A percentile compares a stretch with the other conserved stretches of the same genome.
phyloP scores from a whole-genome alignment of 2,329 filamentous ascomycete species.

The Colletotrichum camelliae region DNA sequence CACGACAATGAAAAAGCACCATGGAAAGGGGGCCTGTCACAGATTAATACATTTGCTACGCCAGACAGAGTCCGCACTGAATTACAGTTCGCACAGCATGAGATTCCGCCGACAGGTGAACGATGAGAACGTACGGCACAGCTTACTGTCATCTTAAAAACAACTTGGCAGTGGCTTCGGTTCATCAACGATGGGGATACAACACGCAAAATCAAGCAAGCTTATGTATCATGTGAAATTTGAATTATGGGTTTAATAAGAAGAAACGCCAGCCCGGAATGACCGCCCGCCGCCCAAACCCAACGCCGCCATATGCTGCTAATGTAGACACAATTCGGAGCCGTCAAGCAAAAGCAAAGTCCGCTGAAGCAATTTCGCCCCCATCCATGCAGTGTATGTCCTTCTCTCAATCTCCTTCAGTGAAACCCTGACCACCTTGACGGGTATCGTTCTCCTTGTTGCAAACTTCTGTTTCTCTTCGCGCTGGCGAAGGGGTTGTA shows the following conservation, averaged over 20 bases:
- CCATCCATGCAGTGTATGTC: not conserved
- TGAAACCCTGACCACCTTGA: slow-evolving; percentile 23
- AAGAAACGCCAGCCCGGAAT: not conserved
- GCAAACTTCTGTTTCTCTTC: slow-evolving; percentile 36
- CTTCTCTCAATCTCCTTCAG: not conserved
- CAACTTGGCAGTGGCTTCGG: not conserved
- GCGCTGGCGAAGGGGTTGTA: slow-evolving; percentile 45
- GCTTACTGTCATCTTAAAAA: not conserved
- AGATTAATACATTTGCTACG: not conserved
- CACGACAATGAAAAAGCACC: not conserved
- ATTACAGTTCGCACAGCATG: not conserved
- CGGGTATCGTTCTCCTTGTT: slow-evolving; percentile 47
- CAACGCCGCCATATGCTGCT: slow-evolving; percentile 18
- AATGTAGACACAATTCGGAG: not conserved
- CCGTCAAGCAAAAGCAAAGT: not conserved
- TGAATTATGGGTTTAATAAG: not conserved
- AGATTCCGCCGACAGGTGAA: not conserved
- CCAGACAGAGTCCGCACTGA: not conserved
- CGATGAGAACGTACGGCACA: too few relatives aligned
- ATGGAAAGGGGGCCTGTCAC: not conserved
- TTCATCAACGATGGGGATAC: not conserved
- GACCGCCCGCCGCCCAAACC: not conserved
- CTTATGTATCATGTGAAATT: not conserved
- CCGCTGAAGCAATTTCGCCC: not conserved
- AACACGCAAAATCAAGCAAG: not conserved